Percentiles rank a stretch among this genome's conserved stretches.
These are phyloP conservation scores for Echinosophora koreensis DNA, from an alignment of 306 rosid species.

Conservation along the genomic window DNA sequence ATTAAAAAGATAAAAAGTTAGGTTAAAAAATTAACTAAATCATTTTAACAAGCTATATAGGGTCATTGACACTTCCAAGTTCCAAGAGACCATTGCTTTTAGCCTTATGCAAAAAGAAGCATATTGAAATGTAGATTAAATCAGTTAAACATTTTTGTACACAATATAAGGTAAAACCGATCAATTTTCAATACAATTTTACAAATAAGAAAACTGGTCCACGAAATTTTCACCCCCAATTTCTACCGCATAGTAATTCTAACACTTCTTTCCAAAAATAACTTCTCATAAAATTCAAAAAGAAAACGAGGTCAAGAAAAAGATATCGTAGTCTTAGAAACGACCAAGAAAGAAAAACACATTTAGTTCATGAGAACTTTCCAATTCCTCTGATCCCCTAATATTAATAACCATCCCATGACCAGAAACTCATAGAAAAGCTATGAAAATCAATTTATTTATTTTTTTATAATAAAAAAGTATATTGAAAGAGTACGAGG, in stretches of 20 bases:
- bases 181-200: neutral
- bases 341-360: neutral
- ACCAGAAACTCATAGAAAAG: neutral
- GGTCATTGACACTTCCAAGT: neutral
- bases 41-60: neutral
- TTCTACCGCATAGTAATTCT: neutral
- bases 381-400: neutral
- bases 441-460: neutral
- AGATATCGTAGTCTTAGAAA: neutral
- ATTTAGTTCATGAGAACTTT: neutral
- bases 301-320: neutral
- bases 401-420: neutral
- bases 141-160: neutral
- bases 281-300: neutral
- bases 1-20: too few relatives aligned
- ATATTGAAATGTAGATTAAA: neutral
- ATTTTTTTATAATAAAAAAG: too few relatives aligned
- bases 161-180: neutral
- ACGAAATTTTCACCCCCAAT: neutral
- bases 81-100: neutral
- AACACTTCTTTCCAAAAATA: neutral
- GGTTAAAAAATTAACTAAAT: neutral
- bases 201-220: neutral
- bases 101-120: neutral
- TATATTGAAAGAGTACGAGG: too few relatives aligned